Evolutionary conservation across 129 eudicot species (phyloP).

Genomic region (Helianthus tuberosus): DNA sequence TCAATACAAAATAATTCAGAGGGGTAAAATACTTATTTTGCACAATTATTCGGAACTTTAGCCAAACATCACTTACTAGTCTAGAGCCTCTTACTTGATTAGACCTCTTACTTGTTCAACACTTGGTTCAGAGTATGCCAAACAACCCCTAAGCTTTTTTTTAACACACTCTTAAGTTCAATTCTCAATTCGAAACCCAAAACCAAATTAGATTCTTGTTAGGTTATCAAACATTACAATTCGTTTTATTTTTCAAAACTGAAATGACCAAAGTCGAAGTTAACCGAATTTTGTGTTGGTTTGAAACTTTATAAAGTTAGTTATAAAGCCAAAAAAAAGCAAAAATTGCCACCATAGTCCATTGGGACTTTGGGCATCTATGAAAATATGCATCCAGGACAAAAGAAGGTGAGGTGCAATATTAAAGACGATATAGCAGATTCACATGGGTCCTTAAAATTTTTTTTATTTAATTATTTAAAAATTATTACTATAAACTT

Average conservation of each 20-base stretch:
- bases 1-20: no score
- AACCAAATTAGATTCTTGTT: background rate
- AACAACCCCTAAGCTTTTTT: no score
- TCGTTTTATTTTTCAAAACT: no score
- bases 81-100: no score
- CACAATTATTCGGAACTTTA: no score
- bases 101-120: no score
- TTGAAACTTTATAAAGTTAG: background rate
- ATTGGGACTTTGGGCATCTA: background rate
- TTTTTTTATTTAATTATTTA: background rate
- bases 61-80: no score
- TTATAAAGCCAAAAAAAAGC: background rate
- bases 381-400: constrained; percentile 33
- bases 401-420: constrained; percentile 35
- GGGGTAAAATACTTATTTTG: no score
- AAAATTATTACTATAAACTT: background rate
- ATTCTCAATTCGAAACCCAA: no score
- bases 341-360: background rate
- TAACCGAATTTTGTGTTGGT: background rate
- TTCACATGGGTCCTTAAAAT: constrained; percentile 39
- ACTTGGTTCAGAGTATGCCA: no score
- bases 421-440: constrained; percentile 23
- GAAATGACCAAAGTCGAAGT: background rate
- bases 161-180: no score
- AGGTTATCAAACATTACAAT: background rate